Evolutionary conservation across 2,329 filamentous ascomycete species (phyloP).

Genomic region (Cytospora piceae): DNA sequence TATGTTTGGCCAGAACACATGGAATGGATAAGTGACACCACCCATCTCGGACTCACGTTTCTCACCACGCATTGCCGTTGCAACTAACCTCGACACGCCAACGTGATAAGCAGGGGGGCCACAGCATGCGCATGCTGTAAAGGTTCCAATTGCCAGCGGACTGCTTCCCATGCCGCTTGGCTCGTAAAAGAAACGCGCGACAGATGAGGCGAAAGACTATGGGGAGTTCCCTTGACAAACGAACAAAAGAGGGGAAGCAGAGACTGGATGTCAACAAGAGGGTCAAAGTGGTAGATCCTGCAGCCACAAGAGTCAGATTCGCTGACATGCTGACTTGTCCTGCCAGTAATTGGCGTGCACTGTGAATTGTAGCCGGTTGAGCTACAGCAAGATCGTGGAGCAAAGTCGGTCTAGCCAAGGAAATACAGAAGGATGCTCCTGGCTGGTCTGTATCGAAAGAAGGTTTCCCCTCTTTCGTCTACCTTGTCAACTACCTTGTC

Average conservation of each 20-base stretch:
- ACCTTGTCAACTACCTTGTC: slow-evolving; percentile 16
- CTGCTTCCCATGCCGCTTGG: slow-evolving; percentile 7
- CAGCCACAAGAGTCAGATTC: slow-evolving; percentile 9
- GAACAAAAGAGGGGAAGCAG: background rate
- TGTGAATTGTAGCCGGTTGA: slow-evolving; percentile 7
- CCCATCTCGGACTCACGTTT: slow-evolving; percentile 8
- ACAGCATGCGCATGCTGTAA: background rate
- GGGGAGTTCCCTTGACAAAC: background rate
- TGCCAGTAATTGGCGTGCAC: background rate
- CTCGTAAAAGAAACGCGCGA: background rate
- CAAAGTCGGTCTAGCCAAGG: background rate
- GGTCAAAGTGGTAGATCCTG: slow-evolving; percentile 1
- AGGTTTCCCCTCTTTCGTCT: background rate
- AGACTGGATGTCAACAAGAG: background rate
- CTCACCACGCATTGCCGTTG: slow-evolving; percentile 8
- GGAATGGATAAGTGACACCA: slow-evolving; percentile 15
- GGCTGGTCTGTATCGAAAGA: background rate
- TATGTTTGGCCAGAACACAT: slow-evolving; percentile 13
- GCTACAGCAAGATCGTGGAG: slow-evolving; percentile 20
- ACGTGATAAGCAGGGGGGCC: slow-evolving; percentile 17
- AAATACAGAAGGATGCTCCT: background rate
- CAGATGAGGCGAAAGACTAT: background rate
- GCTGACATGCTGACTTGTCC: background rate
- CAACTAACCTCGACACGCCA: slow-evolving; percentile 2
- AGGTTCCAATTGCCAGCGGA: background rate